Evolutionary conservation across 2,329 filamentous ascomycete species (phyloP).

Genomic region (Sarocladiaceae sp.): DNA sequence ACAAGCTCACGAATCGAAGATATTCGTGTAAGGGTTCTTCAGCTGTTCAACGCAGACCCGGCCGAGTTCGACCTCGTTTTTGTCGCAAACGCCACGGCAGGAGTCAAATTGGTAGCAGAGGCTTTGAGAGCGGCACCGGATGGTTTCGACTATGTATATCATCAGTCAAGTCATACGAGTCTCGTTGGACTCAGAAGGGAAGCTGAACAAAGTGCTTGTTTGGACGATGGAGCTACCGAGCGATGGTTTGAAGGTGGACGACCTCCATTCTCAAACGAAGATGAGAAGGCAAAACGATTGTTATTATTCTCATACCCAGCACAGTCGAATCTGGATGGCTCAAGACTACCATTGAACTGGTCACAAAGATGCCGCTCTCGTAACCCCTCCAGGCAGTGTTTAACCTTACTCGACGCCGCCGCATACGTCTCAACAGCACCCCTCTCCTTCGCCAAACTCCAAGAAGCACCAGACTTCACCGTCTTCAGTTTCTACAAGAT

Average conservation of each 20-base stretch:
- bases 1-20: slow-evolving; percentile 73
- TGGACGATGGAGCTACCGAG: slow-evolving; percentile 46
- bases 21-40: slow-evolving; percentile 64
- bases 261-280: slow-evolving; percentile 53
- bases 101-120: slow-evolving; percentile 81
- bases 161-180: slow-evolving; percentile 82
- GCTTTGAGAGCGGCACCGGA: slow-evolving; percentile 61
- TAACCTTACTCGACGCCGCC: slow-evolving; percentile 79
- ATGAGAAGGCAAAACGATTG: slow-evolving; percentile 24
- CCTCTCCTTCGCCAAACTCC: slow-evolving; percentile 62
- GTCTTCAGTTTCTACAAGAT: slow-evolving; percentile 93
- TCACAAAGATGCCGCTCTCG: slow-evolving; percentile 39
- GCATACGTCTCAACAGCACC: slow-evolving; percentile 73
- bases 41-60: slow-evolving; percentile 78
- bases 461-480: slow-evolving; percentile 73
- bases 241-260: slow-evolving; percentile 21
- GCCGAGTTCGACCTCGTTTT: slow-evolving; percentile 84
- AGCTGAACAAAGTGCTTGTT: slow-evolving; percentile 60
- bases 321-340: slow-evolving; percentile 91
- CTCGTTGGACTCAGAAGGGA: slow-evolving; percentile 75
- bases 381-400: slow-evolving; percentile 30
- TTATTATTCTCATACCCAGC: slow-evolving; percentile 75
- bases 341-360: slow-evolving; percentile 72
- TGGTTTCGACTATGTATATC: slow-evolving; percentile 83
- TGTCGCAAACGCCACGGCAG: slow-evolving; percentile 87